Percentiles rank a stretch among this genome's conserved stretches.
Conservation (phyloP, 2,329 filamentous ascomycete species). For the Monilinia fructigena region DNA sequence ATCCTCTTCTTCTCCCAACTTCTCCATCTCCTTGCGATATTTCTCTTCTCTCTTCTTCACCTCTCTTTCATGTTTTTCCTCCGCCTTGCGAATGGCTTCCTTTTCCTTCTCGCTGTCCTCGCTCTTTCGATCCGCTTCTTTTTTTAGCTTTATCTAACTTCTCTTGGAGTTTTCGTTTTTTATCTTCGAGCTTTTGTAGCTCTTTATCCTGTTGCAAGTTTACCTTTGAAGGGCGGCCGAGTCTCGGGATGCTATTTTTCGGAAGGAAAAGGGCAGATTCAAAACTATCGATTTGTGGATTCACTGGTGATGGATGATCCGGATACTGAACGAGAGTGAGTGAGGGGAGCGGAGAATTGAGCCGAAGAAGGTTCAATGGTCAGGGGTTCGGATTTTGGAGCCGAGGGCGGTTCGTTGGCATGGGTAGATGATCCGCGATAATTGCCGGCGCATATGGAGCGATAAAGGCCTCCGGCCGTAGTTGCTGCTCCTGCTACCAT, state of each 20-base stretch:
- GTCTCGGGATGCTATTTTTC: constrained; percentile 43
- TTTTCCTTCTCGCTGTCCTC: constrained; percentile 52
- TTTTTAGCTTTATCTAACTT: constrained; percentile 57
- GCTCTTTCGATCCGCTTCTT: constrained; percentile 45
- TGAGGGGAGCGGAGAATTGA: constrained; percentile 32
- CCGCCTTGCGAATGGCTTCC: constrained; percentile 53
- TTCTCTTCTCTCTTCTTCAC: constrained; percentile 66
- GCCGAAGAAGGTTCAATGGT: constrained; percentile 27
- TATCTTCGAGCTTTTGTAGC: constrained; percentile 60
- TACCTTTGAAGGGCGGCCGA: constrained; percentile 39
- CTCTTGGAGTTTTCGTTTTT: constrained; percentile 60
- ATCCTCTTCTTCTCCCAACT: constrained; percentile 63
- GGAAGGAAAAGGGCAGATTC: constrained; percentile 45
- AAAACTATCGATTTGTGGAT: constrained; percentile 51
- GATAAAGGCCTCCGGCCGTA: constrained; percentile 50
- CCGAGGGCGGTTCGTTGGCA: constrained; percentile 26
- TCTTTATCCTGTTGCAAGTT: constrained; percentile 57
- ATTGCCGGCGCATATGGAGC: constrained; percentile 40
- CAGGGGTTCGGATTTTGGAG: constrained; percentile 36
- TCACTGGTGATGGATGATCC: constrained; percentile 43
- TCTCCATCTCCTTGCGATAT: constrained; percentile 61
- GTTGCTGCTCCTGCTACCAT: constrained; percentile 55
- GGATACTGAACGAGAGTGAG: constrained; percentile 29
- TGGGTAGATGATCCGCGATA: constrained; percentile 38
- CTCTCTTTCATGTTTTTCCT: constrained; percentile 63